Percentiles rank a stretch among this genome's conserved stretches.
Evolutionary conservation across 768 basidiomycete species (phyloP).

Genomic region (Boletellus ananiceps): DNA sequence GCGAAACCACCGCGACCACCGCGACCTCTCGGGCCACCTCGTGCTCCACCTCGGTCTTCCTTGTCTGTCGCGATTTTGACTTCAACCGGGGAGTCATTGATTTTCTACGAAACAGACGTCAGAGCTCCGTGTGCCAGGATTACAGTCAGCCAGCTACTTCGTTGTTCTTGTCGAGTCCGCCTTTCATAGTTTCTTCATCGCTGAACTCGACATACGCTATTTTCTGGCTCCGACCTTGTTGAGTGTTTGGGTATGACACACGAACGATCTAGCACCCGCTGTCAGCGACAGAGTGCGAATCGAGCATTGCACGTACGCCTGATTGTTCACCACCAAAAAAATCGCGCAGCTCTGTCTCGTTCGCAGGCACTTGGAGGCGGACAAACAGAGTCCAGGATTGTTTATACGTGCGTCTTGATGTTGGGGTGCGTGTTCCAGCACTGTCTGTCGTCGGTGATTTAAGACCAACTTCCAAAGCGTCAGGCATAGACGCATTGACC

Average conservation of each 20-base stretch:
- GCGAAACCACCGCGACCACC: conserved; percentile 48
- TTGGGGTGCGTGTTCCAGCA: conserved; percentile 67
- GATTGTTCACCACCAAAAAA: conserved; percentile 71
- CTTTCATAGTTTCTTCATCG: conserved; percentile 81
- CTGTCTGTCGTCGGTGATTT: conserved; percentile 59
- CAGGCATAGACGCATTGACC: conserved; percentile 23
- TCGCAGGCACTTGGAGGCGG: conserved; percentile 51
- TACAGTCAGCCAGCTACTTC: conserved; percentile 44
- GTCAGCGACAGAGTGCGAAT: not conserved
- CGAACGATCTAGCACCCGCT: conserved; percentile 52
- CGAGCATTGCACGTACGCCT: conserved; percentile 46
- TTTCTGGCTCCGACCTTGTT: conserved; percentile 46
- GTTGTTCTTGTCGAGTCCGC: conserved; percentile 67
- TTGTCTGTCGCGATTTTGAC: conserved; percentile 69
- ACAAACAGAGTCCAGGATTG: conserved; percentile 87
- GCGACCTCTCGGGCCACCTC: conserved; percentile 53
- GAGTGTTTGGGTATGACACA: conserved; percentile 52
- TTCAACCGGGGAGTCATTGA: conserved; percentile 61
- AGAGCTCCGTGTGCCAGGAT: conserved; percentile 1
- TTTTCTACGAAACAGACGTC: conserved; percentile 44
- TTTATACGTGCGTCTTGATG: conserved; percentile 53
- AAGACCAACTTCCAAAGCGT: conserved; percentile 31
- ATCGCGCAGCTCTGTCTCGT: conserved; percentile 64
- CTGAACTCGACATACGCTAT: conserved; percentile 89
- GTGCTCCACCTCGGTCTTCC: conserved; percentile 37